Conservation (phyloP, 108 stramenopile species). For the Licmophora abbreviata region DNA sequence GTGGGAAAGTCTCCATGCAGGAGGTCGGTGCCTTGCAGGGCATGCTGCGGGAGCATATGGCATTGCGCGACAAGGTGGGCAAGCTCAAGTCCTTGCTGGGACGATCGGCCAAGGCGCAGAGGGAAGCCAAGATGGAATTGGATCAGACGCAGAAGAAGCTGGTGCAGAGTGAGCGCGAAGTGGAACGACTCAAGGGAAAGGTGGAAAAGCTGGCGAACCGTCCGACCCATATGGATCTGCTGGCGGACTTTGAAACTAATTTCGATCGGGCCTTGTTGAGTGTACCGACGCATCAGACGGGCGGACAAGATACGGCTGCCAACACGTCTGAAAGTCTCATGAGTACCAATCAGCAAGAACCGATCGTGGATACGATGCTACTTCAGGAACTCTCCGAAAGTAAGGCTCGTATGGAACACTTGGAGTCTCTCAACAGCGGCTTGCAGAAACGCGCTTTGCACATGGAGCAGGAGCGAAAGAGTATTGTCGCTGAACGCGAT, state of each 20-base stretch:
- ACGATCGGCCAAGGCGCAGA: conserved; percentile 78
- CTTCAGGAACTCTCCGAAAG: conserved; percentile 67
- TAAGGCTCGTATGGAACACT: conserved; percentile 54
- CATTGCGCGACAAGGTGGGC: conserved; percentile 67
- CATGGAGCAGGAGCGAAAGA: conserved; percentile 35
- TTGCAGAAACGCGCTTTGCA: conserved; percentile 44
- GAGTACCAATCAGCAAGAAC: conserved; percentile 5
- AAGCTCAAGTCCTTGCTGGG: conserved; percentile 79
- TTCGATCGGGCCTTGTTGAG: conserved; percentile 72
- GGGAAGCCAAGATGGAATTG: conserved; percentile 74
- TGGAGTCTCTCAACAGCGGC: conserved; percentile 60
- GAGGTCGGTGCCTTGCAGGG: conserved; percentile 40
- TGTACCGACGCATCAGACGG: conserved; percentile 51
- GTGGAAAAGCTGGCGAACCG: conserved; percentile 69
- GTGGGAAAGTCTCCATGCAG: conserved; percentile 17
- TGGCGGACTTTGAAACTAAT: conserved; percentile 87
- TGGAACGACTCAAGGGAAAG: conserved; percentile 53
- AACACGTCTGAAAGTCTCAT: background rate
- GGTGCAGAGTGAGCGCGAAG: conserved; percentile 35
- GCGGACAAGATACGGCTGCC: conserved; percentile 30
- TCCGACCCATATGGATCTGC: conserved; percentile 78
- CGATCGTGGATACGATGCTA: conserved; percentile 35
- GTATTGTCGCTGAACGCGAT: conserved; percentile 35
- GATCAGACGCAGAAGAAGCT: conserved; percentile 46
- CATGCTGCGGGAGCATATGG: conserved; percentile 57